These are phyloP conservation scores for Fusarium decemcellulare DNA, from an alignment of 2,329 filamentous ascomycete genomes.

Conservation along the genomic window DNA sequence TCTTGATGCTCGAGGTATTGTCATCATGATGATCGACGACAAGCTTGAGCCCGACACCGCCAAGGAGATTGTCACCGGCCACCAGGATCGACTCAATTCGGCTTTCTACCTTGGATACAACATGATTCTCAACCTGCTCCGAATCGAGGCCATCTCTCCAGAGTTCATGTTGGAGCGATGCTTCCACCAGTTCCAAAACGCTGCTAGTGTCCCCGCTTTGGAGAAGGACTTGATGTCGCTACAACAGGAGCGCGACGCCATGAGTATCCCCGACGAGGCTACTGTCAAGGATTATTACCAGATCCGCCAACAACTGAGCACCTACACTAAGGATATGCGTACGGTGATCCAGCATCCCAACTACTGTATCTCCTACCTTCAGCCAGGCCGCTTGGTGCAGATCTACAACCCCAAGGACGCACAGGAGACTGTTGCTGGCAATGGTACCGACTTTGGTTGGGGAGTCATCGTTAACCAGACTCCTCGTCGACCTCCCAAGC, in stretches of 20 bases:
- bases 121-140: slow-evolving; percentile 96
- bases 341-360: slow-evolving; percentile 92
- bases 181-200: slow-evolving; percentile 98
- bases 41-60: slow-evolving; percentile 96
- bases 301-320: slow-evolving; percentile 85
- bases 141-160: slow-evolving; percentile 99
- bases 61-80: slow-evolving; percentile 94
- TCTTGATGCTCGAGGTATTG: slow-evolving; percentile 96
- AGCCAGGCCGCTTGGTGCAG: slow-evolving; percentile 88
- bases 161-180: slow-evolving; percentile 99
- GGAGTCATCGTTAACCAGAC: slow-evolving; percentile 86
- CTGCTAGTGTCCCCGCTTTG: slow-evolving; percentile 84
- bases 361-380: slow-evolving; percentile 87
- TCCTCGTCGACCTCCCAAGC: slow-evolving; percentile 75
- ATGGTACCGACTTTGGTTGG: slow-evolving; percentile 86
- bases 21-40: slow-evolving; percentile 99
- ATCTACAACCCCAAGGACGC: slow-evolving; percentile 78
- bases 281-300: slow-evolving; percentile 96
- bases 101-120: slow-evolving; percentile 99
- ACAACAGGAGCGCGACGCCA: slow-evolving; percentile 79
- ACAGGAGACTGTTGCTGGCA: slow-evolving; percentile 55
- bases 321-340: slow-evolving; percentile 90
- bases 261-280: slow-evolving; percentile 87
- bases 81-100: slow-evolving; percentile 97
- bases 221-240: slow-evolving; percentile 87